Conservation (phyloP, 1,284 basidiomycete species). For the Ceratobasidium sp. region DNA sequence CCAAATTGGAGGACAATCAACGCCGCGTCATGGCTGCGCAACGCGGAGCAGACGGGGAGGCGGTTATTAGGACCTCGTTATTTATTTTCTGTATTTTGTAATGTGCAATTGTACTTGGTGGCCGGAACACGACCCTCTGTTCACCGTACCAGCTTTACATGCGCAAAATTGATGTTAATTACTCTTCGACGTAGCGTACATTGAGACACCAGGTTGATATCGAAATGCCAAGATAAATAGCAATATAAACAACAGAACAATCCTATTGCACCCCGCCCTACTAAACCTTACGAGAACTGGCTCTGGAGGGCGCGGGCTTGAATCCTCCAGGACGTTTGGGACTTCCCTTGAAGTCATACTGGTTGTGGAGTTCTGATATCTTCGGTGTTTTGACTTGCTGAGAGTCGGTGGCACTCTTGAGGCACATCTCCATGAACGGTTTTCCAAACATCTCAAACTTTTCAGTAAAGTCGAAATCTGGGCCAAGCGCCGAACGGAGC, state of each 20-base stretch:
- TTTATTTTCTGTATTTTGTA: background rate
- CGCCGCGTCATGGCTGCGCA: slow-evolving; percentile 88
- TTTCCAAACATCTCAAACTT: slow-evolving; percentile 27
- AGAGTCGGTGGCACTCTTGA: slow-evolving; percentile 1
- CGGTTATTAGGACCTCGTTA: slow-evolving; percentile 54
- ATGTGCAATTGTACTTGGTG: background rate
- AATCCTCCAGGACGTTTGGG: slow-evolving; percentile 27
- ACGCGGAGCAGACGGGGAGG: slow-evolving; percentile 68
- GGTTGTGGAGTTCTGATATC: slow-evolving; percentile 23
- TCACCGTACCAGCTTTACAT: too few species aligned
- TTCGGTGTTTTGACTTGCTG: slow-evolving; percentile 13
- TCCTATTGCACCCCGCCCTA: too few species aligned
- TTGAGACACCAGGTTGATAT: background rate
- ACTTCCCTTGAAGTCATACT: slow-evolving; percentile 28
- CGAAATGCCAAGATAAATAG: slow-evolving; percentile 8
- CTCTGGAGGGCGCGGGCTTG: slow-evolving; percentile 29
- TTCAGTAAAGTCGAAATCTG: slow-evolving; percentile 1
- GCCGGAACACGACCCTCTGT: background rate
- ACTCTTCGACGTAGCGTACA: background rate
- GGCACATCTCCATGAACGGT: slow-evolving; percentile 27
- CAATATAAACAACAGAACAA: background rate
- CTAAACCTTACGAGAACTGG: slow-evolving; percentile 22
- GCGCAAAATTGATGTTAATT: too few species aligned
- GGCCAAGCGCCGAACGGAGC: slow-evolving; percentile 7
- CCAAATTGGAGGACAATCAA: slow-evolving; percentile 94